Conservation (phyloP, 2,329 filamentous ascomycete genomes). For the Chaetomiaceae sp. region DNA sequence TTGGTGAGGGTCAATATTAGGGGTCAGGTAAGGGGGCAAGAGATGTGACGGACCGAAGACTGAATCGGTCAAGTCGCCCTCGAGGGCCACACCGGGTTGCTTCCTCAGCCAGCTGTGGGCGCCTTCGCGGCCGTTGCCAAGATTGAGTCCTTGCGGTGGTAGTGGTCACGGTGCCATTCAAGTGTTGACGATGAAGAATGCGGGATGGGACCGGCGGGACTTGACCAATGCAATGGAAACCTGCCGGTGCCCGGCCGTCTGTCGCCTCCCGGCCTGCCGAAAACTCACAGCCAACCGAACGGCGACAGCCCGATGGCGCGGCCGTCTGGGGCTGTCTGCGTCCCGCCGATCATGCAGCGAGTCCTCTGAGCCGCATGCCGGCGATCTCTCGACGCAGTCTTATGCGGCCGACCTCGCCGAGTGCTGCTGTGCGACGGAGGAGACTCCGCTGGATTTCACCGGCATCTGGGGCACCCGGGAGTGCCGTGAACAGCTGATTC, state of each 20-base stretch:
- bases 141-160: no score
- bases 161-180: no score
- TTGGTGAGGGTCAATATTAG: slow-evolving; percentile 29
- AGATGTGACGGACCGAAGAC: slow-evolving; percentile 30
- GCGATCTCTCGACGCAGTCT: background rate
- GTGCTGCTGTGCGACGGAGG: no score
- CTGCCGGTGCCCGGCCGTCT: no score
- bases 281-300: background rate
- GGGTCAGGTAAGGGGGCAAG: background rate
- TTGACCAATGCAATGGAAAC: no score
- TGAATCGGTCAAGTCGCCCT: slow-evolving; percentile 36
- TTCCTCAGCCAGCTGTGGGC: slow-evolving; percentile 52
- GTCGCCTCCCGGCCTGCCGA: no score
- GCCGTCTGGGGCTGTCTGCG: background rate
- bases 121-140: slow-evolving; percentile 56
- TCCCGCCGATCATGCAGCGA: no score
- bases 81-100: slow-evolving; percentile 41
- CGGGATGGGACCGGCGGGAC: no score
- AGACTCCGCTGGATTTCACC: no score
- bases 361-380: background rate
- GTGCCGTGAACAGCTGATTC: no score
- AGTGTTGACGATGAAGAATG: no score
- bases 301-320: background rate
- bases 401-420: background rate
- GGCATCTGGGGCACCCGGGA: no score